Evolutionary conservation across 768 basidiomycete genomes (phyloP), one percentile per base, ranked within the genome.

Genomic region (Holtermanniella nyarrowii): DNA sequence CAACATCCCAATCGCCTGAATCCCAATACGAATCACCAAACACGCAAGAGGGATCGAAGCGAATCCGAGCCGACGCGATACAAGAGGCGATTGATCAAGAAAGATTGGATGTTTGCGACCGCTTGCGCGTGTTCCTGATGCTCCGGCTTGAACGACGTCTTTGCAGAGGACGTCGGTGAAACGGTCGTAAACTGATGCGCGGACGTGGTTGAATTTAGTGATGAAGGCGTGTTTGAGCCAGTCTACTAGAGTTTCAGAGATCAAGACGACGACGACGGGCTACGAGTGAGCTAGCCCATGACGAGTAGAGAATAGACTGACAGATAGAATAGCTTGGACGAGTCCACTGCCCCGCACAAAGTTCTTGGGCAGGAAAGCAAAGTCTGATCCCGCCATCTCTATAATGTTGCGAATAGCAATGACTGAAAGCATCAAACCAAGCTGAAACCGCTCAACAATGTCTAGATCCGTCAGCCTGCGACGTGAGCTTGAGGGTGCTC

Each of bases 161-260:
- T 86, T 84, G 65, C 91, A 97, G 1, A 99, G 77, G 0, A 99
- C 88, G 61, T 99, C 95, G 2, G 84, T 86, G 69, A 88, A 99
- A 14, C 93, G 80, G 57, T 89, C 89, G 60, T 97, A 99, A 1
- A 96, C 88, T 0, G 84, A 85, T 0, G 90, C 88, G 0, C 91
- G 82, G 44, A 99, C 91, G 63, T 97, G 93, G 61, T 99, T 99
- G 76, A 97, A 97, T 71, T 99, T 99, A 46, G 91, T 93, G 62
- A 99, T 97, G 74, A 97, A 99, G 10, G 91, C 93, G 64, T 99
- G 95, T 70, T 99, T 99, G 46, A 97, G 77, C 93, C 93, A 99
- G 69, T 99, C 95, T 11, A 99, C 95, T 12, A 86, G 70, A 79
- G 88, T 85, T 70, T 99, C 95, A 1, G 89, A 93, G 3, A 82